Evolutionary conservation across 73 alveolate species (phyloP), one percentile per base, ranked within the genome.

Genomic region (Durusdinium trenchii): DNA sequence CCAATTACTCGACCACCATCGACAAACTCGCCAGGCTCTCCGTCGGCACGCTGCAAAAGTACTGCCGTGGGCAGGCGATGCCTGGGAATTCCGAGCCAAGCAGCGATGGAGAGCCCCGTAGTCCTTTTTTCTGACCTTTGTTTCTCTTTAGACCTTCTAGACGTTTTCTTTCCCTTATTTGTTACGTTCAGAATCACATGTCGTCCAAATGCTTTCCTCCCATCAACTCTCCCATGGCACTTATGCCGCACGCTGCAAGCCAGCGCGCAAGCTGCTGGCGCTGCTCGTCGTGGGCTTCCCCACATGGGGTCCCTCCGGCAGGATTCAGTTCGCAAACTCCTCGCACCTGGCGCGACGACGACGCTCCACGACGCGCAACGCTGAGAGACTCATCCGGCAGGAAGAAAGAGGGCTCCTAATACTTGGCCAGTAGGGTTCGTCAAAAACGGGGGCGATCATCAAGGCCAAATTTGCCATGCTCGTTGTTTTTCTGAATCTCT

Each of bases 61-160:
- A 48, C 79, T 91, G 98, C 76, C 98, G 98, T 4, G 98, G 89
- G 50, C 98, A 91, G 42, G 98, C 98, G 36, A 69, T 91, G 98
- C 96, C 96, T 90, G 38, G 12, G 69, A 57, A 57, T 12, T 57
- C 69, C 32, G n/a, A 60, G n/a, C 30, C n/a, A 60, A 23, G 32
- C 69, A 12, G 12, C 12, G 12, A 16, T 57, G 69, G 69, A 16
- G 69, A 23, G 32, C 23, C 69, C 69, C 23, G 69, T 57, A 57
- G 69, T n/a, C n/a, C n/a, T n/a, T n/a, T n/a, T n/a, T n/a, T n/a
- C n/a, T n/a, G n/a, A n/a, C n/a, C n/a, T n/a, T n/a, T n/a, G n/a
- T n/a, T n/a, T n/a, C n/a, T n/a, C n/a, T n/a, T n/a, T n/a, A n/a
- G n/a, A n/a, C n/a, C n/a, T n/a, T n/a, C n/a, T n/a, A n/a, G n/a